Evolutionary conservation across 495 filamentous ascomycete species (phyloP).

Genomic region (Podospora anserina): DNA sequence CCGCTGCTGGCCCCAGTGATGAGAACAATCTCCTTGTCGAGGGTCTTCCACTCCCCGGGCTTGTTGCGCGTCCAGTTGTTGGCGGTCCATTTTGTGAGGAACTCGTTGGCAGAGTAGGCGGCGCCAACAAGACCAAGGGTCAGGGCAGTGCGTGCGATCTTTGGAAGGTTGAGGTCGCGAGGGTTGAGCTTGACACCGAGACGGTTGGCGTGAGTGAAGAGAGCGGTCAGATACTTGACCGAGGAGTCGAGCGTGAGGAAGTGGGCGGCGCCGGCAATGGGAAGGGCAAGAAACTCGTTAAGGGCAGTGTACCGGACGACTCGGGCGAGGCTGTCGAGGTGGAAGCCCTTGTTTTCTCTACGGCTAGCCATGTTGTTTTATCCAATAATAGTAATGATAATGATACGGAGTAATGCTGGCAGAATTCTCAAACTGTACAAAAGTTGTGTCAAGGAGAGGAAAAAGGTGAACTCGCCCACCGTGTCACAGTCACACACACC

Average conservation of each 20-base stretch:
- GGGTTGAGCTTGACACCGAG: conserved; percentile 7
- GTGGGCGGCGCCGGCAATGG: conserved; percentile 18
- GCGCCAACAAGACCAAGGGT: conserved; percentile 19
- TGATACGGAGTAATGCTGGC: not conserved
- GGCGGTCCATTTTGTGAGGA: conserved; percentile 29
- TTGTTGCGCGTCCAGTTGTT: conserved; percentile 29
- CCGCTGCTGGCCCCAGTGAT: conserved; percentile 30
- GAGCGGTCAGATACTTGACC: conserved; percentile 3
- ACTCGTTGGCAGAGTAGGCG: conserved; percentile 21
- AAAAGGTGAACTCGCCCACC: not conserved
- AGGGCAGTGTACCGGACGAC: conserved; percentile 23
- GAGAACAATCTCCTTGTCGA: conserved; percentile 29
- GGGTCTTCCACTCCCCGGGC: conserved; percentile 25
- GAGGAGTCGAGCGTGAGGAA: conserved; percentile 16
- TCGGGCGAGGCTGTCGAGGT: conserved; percentile 25
- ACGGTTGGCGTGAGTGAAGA: conserved; percentile 7
- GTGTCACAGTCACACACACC: not conserved
- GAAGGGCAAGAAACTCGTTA: conserved; percentile 25
- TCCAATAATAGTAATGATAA: not conserved
- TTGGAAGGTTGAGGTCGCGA: not conserved
- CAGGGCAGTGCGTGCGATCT: conserved; percentile 15
- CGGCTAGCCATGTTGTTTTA: conserved; percentile 20
- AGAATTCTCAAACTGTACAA: not conserved
- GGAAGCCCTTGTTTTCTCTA: conserved; percentile 23
- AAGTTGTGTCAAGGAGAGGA: conserved; percentile 3